Percentiles rank a stretch among this genome's conserved stretches.
Evolutionary conservation across 148 eudicot species (phyloP).

Genomic region (Beta vulgaris): DNA sequence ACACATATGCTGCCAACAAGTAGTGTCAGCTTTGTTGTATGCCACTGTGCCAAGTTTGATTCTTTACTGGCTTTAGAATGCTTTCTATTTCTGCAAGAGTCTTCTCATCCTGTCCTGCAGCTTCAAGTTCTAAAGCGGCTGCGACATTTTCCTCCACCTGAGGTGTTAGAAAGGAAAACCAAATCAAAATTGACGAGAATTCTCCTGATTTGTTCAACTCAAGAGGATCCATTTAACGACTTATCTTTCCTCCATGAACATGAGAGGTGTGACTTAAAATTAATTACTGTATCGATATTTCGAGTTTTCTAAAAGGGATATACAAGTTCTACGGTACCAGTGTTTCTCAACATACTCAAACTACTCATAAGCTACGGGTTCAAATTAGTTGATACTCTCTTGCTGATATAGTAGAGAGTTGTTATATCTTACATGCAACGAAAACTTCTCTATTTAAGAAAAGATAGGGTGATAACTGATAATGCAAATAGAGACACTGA

Average conservation of each 20-base stretch:
- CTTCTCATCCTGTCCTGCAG: slow-evolving; percentile 48
- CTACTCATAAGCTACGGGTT: neutral
- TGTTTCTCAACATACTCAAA: neutral
- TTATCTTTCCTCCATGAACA: neutral
- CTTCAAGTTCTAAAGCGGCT: slow-evolving; percentile 67
- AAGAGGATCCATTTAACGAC: neutral
- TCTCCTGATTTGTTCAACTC: neutral
- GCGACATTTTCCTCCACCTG: slow-evolving; percentile 87
- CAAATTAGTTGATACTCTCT: too few species aligned
- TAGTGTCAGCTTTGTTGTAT: slow-evolving; percentile 25
- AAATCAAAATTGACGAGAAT: neutral
- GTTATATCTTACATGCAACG: neutral
- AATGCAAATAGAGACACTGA: slow-evolving; percentile 18
- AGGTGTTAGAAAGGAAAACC: neutral
- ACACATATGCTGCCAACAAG: neutral
- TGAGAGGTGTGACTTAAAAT: neutral
- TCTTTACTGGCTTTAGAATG: slow-evolving; percentile 78
- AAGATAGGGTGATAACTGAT: neutral
- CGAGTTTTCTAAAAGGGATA: neutral
- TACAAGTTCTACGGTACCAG: neutral
- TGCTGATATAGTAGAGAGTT: neutral
- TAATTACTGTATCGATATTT: neutral
- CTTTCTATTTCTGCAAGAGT: slow-evolving; percentile 58
- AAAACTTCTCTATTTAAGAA: neutral
- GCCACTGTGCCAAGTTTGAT: slow-evolving; percentile 93